Conservation (phyloP, 164 flowering plant genomes). For the Aristolochia fimbriata region DNA sequence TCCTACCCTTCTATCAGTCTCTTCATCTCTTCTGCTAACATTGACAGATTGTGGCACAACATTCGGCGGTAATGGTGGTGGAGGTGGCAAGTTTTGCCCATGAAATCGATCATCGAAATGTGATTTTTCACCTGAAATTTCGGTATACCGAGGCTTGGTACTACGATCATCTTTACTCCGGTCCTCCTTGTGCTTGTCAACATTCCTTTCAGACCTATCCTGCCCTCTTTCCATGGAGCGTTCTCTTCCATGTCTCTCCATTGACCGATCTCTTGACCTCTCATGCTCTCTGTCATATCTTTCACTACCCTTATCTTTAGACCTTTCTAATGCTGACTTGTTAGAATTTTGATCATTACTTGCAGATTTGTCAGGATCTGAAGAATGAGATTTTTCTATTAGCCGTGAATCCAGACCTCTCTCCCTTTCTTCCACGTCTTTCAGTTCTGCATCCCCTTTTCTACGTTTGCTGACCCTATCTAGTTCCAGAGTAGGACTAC, state of each 20-base stretch:
- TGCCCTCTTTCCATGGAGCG: conserved; percentile 68
- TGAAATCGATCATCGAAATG: conserved; percentile 70
- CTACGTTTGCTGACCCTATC: conserved; percentile 66
- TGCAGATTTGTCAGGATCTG: conserved; percentile 43
- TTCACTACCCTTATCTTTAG: conserved; percentile 67
- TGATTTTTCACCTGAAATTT: conserved; percentile 47
- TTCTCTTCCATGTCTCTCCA: conserved; percentile 78
- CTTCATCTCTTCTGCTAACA: conserved; percentile 77
- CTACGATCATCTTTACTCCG: conserved; percentile 56
- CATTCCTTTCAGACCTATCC: conserved; percentile 49
- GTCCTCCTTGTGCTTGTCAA: conserved; percentile 36
- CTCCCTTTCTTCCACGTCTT: conserved; percentile 64
- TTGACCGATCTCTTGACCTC: conserved; percentile 65
- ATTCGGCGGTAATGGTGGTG: conserved; percentile 85
- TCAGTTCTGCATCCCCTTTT: conserved; percentile 69
- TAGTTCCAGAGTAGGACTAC: conserved; percentile 59
- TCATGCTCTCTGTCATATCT: conserved; percentile 77
- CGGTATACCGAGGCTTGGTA: conserved; percentile 49
- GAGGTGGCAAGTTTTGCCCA: conserved; percentile 92
- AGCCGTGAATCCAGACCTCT: conserved; percentile 38
- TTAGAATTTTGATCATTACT: conserved; percentile 38
- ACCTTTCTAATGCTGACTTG: conserved; percentile 41
- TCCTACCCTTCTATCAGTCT: conserved; percentile 68
- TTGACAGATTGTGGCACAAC: conserved; percentile 70
- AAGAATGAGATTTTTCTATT: conserved; percentile 22